phyloP scores from a whole-genome alignment of 352 stramenopile species.

The Aphanomyces stellatus region DNA sequence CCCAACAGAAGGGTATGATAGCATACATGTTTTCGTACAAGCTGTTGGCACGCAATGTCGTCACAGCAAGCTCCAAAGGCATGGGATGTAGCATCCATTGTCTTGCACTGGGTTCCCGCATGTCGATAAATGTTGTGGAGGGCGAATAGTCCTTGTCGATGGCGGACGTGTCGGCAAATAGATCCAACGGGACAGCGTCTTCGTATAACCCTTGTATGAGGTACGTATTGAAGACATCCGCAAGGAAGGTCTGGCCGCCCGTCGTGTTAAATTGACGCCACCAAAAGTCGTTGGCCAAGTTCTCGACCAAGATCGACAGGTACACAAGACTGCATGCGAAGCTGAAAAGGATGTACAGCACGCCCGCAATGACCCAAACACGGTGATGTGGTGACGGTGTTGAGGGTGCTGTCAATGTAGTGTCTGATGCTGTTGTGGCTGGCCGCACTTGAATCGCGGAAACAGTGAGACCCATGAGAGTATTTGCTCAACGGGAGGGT shows the following conservation, averaged over 20 bases:
- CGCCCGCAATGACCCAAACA: too few species aligned
- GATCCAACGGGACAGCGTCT: background rate
- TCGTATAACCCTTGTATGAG: background rate
- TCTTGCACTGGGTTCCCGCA: background rate
- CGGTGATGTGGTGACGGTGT: too few species aligned
- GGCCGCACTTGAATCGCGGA: too few species aligned
- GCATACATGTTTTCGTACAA: background rate
- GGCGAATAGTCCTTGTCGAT: background rate
- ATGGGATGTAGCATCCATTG: background rate
- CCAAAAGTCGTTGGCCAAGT: constrained; percentile 16
- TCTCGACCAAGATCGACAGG: too few species aligned
- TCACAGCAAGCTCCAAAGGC: background rate
- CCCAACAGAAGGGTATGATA: background rate
- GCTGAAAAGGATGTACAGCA: too few species aligned
- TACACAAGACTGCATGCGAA: too few species aligned
- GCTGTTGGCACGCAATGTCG: background rate
- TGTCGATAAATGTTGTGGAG: background rate
- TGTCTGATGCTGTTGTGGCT: too few species aligned
- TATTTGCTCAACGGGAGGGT: too few species aligned
- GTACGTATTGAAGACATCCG: background rate
- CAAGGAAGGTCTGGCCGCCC: constrained; percentile 5
- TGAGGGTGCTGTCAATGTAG: too few species aligned
- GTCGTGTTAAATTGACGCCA: constrained; percentile 11
- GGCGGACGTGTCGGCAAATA: background rate
- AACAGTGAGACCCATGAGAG: too few species aligned